Evolutionary conservation across 163 green algal species (phyloP), one percentile per base, ranked within the genome.

Genomic region (Coccomyxa subellipsoidea): DNA sequence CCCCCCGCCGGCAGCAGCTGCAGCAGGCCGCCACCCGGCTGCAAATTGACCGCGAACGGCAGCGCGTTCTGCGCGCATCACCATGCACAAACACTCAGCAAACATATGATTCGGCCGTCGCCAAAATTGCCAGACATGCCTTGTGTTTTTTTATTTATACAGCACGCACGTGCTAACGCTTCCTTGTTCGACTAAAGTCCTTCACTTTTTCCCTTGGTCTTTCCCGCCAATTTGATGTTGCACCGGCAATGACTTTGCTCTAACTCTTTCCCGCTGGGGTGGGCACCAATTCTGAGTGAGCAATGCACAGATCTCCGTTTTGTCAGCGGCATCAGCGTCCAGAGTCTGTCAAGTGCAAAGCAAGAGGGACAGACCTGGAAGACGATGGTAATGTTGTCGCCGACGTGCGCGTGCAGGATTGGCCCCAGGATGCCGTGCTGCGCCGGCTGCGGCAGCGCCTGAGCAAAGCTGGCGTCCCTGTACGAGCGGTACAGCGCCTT

Each of bases 401-500:
- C 84, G 10, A 88, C 84, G 53, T 88, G 80, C 0, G 79, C 78
- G 8, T 77, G 27, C 35, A 91, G 32, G 2, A 77, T 72, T 25
- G 87, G 88, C 21, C 88, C 88, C 76, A 88, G 36, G 37, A 89
- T 69, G 86, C 85, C 85, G 23, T 77, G 72, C 25, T 80, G 81
- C 9, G 69, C 54, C 27, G 76, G 31, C 86, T 78, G 73, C 47
- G 38, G 23, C 53, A 88, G 69, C 8, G 9, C 76, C 36, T 69
- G 78, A 9, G 75, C 89, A 85, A 96, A 97, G 69, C 32, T 93
- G 29, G 38, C 88, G 72, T 96, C 92, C 12, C 85, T 93, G 88
- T 94, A 97, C 82, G 92, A 87, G 25, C 83, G 75, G 84, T 91
- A 95, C 31, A 87, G 37, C 0, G 86, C 89, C 89, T 95, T 95